Evolutionary conservation across 2,329 filamentous ascomycete genomes (phyloP).

Genomic region (Nemania sp.): DNA sequence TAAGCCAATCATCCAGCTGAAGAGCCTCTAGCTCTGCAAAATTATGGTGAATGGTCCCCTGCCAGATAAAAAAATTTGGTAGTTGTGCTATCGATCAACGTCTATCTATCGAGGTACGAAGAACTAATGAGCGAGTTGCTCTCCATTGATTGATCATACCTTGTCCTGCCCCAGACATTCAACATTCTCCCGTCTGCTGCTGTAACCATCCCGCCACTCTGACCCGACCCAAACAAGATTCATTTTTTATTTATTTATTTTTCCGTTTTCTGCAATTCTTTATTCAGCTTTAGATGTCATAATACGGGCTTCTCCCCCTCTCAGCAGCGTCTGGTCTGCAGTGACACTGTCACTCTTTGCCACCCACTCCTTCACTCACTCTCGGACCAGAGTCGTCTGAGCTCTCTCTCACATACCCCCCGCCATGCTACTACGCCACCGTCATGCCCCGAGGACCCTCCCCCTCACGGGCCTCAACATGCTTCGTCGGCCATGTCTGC

Average conservation of each 20-base stretch:
- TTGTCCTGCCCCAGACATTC: no score
- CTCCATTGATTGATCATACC: no score
- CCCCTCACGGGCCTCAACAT: constrained; percentile 17
- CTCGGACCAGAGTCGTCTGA: constrained; percentile 9
- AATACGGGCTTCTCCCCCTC: constrained; percentile 23
- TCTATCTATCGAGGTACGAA: neutral
- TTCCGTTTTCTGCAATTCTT: no score
- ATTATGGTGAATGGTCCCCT: constrained; percentile 1
- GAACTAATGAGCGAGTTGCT: no score
- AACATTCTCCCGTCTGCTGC: neutral
- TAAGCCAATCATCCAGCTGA: constrained; percentile 27
- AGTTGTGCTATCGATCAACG: neutral
- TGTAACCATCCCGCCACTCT: no score
- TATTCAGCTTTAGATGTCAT: constrained; percentile 36
- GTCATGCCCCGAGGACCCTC: constrained; percentile 33
- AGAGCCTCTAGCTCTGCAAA: neutral
- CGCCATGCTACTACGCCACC: constrained; percentile 39
- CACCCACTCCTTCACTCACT: neutral
- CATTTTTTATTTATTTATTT: neutral
- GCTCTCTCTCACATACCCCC: constrained; percentile 8
- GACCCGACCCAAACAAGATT: neutral
- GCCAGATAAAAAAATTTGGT: constrained; percentile 27
- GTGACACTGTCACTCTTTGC: constrained; percentile 22
- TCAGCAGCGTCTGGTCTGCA: constrained; percentile 33
- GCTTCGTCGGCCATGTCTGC: constrained; percentile 30